phyloP scores from a whole-genome alignment of 164 flowering plant genomes.

The Saururus chinensis region DNA sequence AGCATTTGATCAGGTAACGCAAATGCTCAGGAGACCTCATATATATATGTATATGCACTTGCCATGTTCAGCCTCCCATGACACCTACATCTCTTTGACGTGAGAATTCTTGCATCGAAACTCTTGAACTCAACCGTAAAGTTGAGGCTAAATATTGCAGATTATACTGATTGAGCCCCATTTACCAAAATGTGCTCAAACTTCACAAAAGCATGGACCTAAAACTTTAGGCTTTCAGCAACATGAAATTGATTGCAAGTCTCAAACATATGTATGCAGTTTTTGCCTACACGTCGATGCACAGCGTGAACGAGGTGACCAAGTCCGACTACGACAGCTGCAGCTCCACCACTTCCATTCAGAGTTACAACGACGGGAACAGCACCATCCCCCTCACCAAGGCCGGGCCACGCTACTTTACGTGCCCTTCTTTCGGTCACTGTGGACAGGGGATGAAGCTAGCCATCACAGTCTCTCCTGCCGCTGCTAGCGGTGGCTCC shows the following conservation, averaged over 20 bases:
- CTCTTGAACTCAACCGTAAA: no score
- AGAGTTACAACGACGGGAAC: background rate
- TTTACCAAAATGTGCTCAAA: no score
- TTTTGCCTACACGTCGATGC: slow-evolving; percentile 8
- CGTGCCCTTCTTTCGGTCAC: slow-evolving; percentile 11
- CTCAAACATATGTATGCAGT: slow-evolving; percentile 3
- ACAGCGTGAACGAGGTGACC: slow-evolving; percentile 10
- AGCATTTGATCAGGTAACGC: background rate
- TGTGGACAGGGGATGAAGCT: slow-evolving; percentile 19
- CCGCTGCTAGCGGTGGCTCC: slow-evolving; percentile 1
- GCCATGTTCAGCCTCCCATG: no score
- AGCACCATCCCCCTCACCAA: slow-evolving; percentile 8
- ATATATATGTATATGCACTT: no score
- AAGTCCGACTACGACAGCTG: slow-evolving; percentile 13
- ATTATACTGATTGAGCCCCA: no score
- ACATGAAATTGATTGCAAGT: no score
- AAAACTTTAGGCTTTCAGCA: no score
- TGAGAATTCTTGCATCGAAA: no score
- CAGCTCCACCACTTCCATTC: slow-evolving; percentile 7
- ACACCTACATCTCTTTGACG: no score
- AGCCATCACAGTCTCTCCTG: slow-evolving; percentile 5
- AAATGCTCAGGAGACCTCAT: no score
- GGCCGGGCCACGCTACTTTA: slow-evolving; percentile 10
- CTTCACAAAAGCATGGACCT: no score
- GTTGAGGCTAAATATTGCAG: no score